Evolutionary conservation across 192 early-diverging fungal genomes (phyloP).

Genomic region (Mortierella hygrophila): DNA sequence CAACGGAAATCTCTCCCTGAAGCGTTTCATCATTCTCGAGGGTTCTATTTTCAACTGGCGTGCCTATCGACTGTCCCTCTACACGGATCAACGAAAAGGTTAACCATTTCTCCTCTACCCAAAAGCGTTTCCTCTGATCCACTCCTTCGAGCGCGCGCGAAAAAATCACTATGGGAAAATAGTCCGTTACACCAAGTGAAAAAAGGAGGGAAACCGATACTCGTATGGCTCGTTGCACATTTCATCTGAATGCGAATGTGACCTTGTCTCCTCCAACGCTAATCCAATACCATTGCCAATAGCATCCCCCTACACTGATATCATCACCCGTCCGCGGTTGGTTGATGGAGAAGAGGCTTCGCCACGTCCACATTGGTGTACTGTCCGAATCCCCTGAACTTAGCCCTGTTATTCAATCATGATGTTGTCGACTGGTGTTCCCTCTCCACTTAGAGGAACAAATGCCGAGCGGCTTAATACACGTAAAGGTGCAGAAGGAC

Average conservation of each 20-base stretch:
- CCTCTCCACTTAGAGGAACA: too few relatives aligned
- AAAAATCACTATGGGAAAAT: neutral
- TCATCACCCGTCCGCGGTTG: too few relatives aligned
- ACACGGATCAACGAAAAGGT: neutral
- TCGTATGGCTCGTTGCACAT: neutral
- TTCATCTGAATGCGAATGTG: too few relatives aligned
- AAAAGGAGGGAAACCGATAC: neutral
- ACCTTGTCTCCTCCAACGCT: neutral
- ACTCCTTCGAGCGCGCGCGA: neutral
- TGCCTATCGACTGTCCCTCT: neutral
- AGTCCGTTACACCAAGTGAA: neutral
- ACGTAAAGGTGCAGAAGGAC: too few relatives aligned
- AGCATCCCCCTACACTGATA: neutral
- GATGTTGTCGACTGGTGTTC: too few relatives aligned
- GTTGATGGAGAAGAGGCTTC: too few relatives aligned
- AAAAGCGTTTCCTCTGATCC: neutral
- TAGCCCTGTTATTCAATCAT: too few relatives aligned
- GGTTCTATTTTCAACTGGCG: constrained; percentile 18
- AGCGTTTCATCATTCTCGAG: constrained; percentile 26
- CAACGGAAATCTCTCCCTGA: constrained; percentile 23
- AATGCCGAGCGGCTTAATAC: too few relatives aligned
- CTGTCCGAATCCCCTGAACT: too few relatives aligned
- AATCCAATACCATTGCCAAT: neutral
- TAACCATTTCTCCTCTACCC: neutral
- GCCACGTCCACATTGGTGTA: too few relatives aligned